Conservation (phyloP, 2,329 filamentous ascomycete genomes). For the Sporothrix mexicana region DNA sequence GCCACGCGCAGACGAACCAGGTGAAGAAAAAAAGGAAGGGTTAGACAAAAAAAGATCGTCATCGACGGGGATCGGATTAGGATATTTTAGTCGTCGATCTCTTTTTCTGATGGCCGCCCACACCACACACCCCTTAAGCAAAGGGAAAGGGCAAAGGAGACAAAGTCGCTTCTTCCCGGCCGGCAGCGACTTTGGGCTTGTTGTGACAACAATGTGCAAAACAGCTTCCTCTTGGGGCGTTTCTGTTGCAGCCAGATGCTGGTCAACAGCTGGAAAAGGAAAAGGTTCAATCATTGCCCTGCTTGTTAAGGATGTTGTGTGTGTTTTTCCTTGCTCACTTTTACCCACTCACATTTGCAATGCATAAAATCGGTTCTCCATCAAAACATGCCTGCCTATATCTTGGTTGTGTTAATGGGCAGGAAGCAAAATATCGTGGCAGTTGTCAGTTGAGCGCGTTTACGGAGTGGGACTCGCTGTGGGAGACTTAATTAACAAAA, state of each 20-base stretch:
- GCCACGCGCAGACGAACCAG: background rate
- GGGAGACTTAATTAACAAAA: background rate
- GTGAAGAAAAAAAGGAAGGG: background rate
- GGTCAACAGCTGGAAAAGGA: background rate
- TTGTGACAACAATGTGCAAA: background rate
- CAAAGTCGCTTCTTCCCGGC: constrained; percentile 18
- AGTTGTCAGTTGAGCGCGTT: constrained; percentile 6
- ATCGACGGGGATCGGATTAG: background rate
- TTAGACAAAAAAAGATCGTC: constrained; percentile 16
- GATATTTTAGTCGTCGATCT: constrained; percentile 17
- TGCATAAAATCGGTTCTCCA: background rate
- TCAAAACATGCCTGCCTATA: constrained; percentile 13
- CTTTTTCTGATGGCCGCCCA: background rate
- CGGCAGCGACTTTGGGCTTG: background rate
- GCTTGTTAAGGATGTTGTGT: too few species aligned
- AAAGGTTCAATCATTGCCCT: background rate
- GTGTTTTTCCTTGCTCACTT: background rate
- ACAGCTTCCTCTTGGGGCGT: constrained; percentile 5
- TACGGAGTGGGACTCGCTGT: background rate
- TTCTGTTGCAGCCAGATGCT: background rate
- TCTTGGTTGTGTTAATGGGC: background rate
- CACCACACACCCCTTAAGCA: background rate
- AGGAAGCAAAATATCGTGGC: constrained; percentile 13
- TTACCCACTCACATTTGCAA: constrained; percentile 9
- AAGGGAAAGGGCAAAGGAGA: background rate